Percentiles rank a stretch among this genome's conserved stretches.
Evolutionary conservation across 1,284 basidiomycete genomes (phyloP).

Genomic region (Ustilago esculenta): DNA sequence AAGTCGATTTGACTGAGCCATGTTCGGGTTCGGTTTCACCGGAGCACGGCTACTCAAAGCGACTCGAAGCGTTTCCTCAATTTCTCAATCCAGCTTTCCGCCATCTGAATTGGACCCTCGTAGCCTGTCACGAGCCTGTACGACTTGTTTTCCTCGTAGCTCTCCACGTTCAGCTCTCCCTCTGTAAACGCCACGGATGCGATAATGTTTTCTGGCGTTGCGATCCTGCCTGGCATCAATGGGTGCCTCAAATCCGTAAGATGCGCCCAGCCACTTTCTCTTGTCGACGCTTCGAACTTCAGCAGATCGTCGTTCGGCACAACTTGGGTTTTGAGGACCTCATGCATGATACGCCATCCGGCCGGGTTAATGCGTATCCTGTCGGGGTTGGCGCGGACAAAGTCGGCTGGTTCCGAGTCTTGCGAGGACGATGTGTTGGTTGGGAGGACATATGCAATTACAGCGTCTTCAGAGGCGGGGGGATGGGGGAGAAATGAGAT

Average conservation of each 20-base stretch:
- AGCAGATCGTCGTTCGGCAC: conserved; percentile 56
- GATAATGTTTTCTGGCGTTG: conserved; percentile 62
- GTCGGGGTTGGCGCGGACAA: conserved; percentile 50
- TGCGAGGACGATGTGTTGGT: conserved; percentile 19
- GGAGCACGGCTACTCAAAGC: neutral
- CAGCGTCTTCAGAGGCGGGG: conserved; percentile 12
- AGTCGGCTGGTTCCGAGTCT: conserved; percentile 30
- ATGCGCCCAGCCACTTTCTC: conserved; percentile 63
- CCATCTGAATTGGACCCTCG: conserved; percentile 59
- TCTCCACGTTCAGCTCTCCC: conserved; percentile 43
- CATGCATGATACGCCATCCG: conserved; percentile 58
- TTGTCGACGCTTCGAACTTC: conserved; percentile 54
- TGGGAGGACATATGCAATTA: conserved; percentile 43
- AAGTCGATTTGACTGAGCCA: too few relatives aligned
- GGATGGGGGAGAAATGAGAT: conserved; percentile 43
- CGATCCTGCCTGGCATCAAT: conserved; percentile 61
- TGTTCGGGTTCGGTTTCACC: too few relatives aligned
- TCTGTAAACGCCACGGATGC: conserved; percentile 61
- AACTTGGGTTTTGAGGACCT: conserved; percentile 49
- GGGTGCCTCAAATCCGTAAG: conserved; percentile 55
- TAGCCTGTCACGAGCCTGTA: conserved; percentile 58
- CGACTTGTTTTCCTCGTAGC: conserved; percentile 60
- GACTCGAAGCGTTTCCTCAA: conserved; percentile 29
- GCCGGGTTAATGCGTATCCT: conserved; percentile 47
- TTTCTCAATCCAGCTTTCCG: conserved; percentile 41